Evolutionary conservation across 2,329 filamentous ascomycete genomes (phyloP), one percentile per base, ranked within the genome.

Genomic region (Thermoascus crustaceus): DNA sequence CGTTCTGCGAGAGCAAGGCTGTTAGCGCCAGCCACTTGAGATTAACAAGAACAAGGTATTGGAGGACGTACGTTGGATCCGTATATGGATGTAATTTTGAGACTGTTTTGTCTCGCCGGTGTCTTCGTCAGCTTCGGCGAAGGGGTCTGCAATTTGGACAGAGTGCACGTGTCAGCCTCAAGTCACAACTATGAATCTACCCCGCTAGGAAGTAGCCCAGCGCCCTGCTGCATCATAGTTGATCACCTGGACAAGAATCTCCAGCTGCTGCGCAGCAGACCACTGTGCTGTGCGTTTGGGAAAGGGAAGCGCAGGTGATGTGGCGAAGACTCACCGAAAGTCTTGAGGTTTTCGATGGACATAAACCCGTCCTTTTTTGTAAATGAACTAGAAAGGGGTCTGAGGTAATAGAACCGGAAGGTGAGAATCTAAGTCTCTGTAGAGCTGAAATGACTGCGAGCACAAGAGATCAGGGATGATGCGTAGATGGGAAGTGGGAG

Each of bases 111-210:
- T 82, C 73, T 94, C 85, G 76, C 87, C 88, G 68, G 83, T 87
- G 69, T 94, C 88, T 82, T 95, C 89, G 85, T 95, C 91, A 80
- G 88, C 91, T 85, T 96, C 91, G 82, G 91, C 91, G 86, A 98
- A 98, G 83, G 91, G 91, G 82, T 98, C 91, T 95, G 62, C 54
- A 45, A 35, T 34, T 36, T 41, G 41, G 47, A 34, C 43, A 53
- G n/a, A n/a, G n/a, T n/a, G n/a, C n/a, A n/a, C n/a, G n/a, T n/a
- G 57, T 61, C 49, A 60, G 57, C 50, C 43, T 53, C 36, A 48
- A 46, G 44, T 44, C 48, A 45, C 46, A 44, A 47, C 39, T 42
- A 46, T 40, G 33, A 53, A 49, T 44, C 43, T 61, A 62, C 60
- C 61, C 60, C 60, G 57, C 60, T 47, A 47, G 29, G 18, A 11